Percentiles rank a stretch among this genome's conserved stretches.
Conservation (phyloP, 192 early-diverging fungal genomes). For the Linnemannia exigua region DNA sequence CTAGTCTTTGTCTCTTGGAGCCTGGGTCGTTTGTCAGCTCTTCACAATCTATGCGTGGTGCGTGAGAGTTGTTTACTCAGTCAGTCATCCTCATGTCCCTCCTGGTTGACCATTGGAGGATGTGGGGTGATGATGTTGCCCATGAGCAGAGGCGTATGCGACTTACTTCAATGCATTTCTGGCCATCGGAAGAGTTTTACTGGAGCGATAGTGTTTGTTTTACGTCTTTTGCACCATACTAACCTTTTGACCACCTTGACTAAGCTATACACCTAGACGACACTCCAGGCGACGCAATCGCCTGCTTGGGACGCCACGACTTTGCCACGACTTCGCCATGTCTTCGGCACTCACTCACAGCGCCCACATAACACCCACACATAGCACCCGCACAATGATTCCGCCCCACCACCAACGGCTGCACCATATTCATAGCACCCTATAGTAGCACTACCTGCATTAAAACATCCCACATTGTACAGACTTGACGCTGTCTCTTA, state of each 20-base stretch:
- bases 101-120: constrained; percentile 48
- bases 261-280: neutral
- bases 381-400: no score
- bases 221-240: neutral
- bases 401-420: no score
- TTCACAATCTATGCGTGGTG: constrained; percentile 55
- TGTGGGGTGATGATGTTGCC: constrained; percentile 47
- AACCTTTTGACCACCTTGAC: neutral
- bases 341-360: no score
- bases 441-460: no score
- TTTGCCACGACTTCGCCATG: no score
- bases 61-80: constrained; percentile 47
- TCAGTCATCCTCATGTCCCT: constrained; percentile 47
- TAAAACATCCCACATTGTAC: no score
- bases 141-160: constrained; percentile 51
- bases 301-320: neutral
- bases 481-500: no score
- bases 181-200: no score
- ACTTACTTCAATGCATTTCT: no score
- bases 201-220: no score
- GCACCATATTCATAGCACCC: no score
- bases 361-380: no score
- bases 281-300: neutral
- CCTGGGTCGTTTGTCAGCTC: constrained; percentile 45
- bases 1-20: constrained; percentile 55